Base-by-base conservation (phyloP, 176 grass and related monocot genomes). In the Carex scoparia region DNA sequence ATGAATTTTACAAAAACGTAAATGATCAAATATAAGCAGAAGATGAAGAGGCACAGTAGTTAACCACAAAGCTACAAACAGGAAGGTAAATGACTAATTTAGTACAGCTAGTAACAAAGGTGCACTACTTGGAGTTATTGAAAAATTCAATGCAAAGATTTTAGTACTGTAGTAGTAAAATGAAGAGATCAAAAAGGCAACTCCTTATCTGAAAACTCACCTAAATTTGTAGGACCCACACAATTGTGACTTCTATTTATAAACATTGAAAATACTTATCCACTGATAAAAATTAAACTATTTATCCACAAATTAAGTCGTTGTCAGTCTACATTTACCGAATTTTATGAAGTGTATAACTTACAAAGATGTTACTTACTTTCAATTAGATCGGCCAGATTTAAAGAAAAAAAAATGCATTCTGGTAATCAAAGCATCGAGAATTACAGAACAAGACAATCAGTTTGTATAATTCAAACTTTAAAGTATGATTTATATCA, bases 231-330 rank as follows among this genome's bases (percentile, higher is more conserved):
- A 65, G 59, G 79, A 40, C 9, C 56, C 31, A 65, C 58, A 13
- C 27, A 81, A 27, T 65, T 81, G 37, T 64, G 15, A 30, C 59
- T 81, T 48, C 58, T 30, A 64, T 55, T 54, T 14, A 67, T 32
- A 53, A 55, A 55, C 35, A 30, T 51, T 23, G 13, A 38, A 66
- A 64, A 16, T 30, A 46, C 31, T 81, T 65, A 65, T 44, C 32
- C 4, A 49, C 18, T 19, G 16, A 72, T 44, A 49, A 53, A 68
- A 66, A 67, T 32, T 31, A n/a, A 56, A 32, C 44, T 83, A 66
- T 33, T 69, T 69, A 69, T 55, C 23, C 61, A 53, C 27, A 53
- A 83, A 83, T 83, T 55, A 83, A 35, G 81, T 69, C 62, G 32
- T 46, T 81, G 42, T 69, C 42, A 83, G 54, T 83, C 81, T 66